A percentile compares a stretch with the other conserved stretches of the same genome.
Evolutionary conservation across 2,329 filamentous ascomycete genomes (phyloP).

Genomic region (Akanthomyces muscarius): DNA sequence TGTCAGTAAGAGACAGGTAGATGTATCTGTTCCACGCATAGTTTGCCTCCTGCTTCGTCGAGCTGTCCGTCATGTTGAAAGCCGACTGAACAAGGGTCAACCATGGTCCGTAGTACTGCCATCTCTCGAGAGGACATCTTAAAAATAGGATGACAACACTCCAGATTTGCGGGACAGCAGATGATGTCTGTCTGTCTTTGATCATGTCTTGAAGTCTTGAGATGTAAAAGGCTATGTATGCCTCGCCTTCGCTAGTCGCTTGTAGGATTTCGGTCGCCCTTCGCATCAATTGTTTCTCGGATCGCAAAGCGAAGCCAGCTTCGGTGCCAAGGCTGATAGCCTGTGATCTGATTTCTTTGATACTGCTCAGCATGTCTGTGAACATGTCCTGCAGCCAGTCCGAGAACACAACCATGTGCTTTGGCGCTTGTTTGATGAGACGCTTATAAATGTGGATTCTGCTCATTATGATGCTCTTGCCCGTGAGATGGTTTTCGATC

Average conservation of each 20-base stretch:
- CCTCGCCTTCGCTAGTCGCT: slow-evolving; percentile 46
- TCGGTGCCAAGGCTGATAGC: slow-evolving; percentile 73
- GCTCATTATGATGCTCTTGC: slow-evolving; percentile 75
- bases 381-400: slow-evolving; percentile 83
- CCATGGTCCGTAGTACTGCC: slow-evolving; percentile 72
- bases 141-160: slow-evolving; percentile 75
- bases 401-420: slow-evolving; percentile 64
- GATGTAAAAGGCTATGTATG: slow-evolving; percentile 66
- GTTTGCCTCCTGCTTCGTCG: slow-evolving; percentile 72
- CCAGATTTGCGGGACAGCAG: slow-evolving; percentile 83
- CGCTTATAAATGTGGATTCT: slow-evolving; percentile 76
- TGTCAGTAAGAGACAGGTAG: slow-evolving; percentile 64
- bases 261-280: slow-evolving; percentile 63
- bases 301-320: slow-evolving; percentile 64
- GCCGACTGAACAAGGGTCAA: slow-evolving; percentile 74
- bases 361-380: slow-evolving; percentile 71
- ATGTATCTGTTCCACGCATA: slow-evolving; percentile 82
- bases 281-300: slow-evolving; percentile 63
- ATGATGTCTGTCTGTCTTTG: slow-evolving; percentile 46
- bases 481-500: slow-evolving; percentile 69
- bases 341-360: slow-evolving; percentile 70
- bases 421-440: slow-evolving; percentile 66
- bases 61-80: slow-evolving; percentile 72
- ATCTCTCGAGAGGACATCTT: slow-evolving; percentile 61
- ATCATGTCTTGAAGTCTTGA: slow-evolving; percentile 65